Base-by-base conservation (phyloP, 2,329 filamentous ascomycete species). In the Sporothrix protearum region DNA sequence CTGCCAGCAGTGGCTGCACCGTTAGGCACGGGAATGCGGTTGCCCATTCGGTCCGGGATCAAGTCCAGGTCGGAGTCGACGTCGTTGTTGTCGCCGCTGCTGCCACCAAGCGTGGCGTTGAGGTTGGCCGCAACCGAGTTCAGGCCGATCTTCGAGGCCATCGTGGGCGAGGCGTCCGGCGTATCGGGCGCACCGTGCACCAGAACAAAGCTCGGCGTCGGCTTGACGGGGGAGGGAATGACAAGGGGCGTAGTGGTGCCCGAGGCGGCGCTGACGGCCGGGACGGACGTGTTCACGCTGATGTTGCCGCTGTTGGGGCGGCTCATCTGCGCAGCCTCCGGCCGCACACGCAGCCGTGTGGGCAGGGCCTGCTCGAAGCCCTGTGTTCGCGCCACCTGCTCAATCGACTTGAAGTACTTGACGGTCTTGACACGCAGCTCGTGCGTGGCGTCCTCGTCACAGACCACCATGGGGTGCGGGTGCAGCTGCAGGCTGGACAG, bases 401-500 rank as follows among this genome's bases (percentile, higher is more conserved):
- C 87, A 75, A 89, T 88, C 57, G 83, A 85, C 77, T 88, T 88
- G 78, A 89, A 89, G 76, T 88, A 88, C 79, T 86, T 86, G 73
- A 90, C 88, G 0, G 88, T 90, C 81, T 90, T 90, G 64, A 90
- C 88, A 76, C 87, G 86, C 73, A 90, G 79, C 78, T 90, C 88
- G 33, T 89, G 79, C 0, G 88, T 90, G 7, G 88, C 88, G 76
- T 93, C 91, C 75, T 92, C 90, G 77, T 94, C 91, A 69, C 90
- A 91, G 19, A 93, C 90, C 67, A 93, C 87, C 82, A 93, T 86
- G 67, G 90, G 88, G 76, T 91, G 89, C 0, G 87, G 88, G 78
- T 93, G 91, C 76, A 92, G 81, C 79, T 94, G 91, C 73, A 94
- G 82, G 70, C 87, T 87, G 0, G 90, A 93, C 2, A 93, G 84